Evolutionary conservation across 2,329 filamentous ascomycete species (phyloP).

Genomic region (Pleoardoris graminearum): DNA sequence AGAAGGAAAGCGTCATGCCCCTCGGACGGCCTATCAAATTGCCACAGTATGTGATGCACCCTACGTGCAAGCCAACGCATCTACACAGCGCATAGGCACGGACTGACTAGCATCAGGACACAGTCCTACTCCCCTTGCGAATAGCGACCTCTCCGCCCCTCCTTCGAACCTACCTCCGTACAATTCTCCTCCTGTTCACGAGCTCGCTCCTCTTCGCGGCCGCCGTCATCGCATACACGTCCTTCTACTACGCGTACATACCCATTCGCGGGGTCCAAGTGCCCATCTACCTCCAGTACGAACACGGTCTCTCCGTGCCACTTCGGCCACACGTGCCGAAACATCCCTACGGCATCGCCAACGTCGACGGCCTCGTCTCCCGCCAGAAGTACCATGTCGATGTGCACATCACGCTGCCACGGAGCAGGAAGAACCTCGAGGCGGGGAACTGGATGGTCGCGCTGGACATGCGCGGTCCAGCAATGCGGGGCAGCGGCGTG

Average conservation of each 20-base stretch:
- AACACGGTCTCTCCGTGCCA: conserved; percentile 37
- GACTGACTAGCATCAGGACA: conserved; percentile 48
- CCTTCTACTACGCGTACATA: conserved; percentile 72
- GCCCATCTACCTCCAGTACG: conserved; percentile 69
- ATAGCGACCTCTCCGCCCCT: conserved; percentile 63
- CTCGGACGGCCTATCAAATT: conserved; percentile 17
- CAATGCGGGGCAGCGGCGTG: conserved; percentile 9
- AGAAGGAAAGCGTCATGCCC: conserved; percentile 24
- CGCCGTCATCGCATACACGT: conserved; percentile 63
- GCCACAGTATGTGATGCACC: conserved; percentile 24
- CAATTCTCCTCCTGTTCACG: conserved; percentile 57
- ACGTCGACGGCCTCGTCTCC: conserved; percentile 50
- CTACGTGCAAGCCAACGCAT: not conserved
- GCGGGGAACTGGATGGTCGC: conserved; percentile 95
- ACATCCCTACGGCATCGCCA: conserved; percentile 57
- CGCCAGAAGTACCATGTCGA: conserved; percentile 85
- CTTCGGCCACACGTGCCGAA: no score
- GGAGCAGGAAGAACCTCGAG: conserved; percentile 72
- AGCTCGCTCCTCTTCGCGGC: conserved; percentile 60
- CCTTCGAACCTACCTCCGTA: conserved; percentile 66
- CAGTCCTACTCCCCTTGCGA: conserved; percentile 58
- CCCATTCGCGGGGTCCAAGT: conserved; percentile 65
- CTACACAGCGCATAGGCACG: not conserved
- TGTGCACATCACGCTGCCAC: conserved; percentile 74
- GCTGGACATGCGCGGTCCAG: conserved; percentile 63